A percentile compares a stretch with the other conserved stretches of the same genome.
phyloP scores from a whole-genome alignment of 805 yeast species.

The Debaryomyces castellii region DNA sequence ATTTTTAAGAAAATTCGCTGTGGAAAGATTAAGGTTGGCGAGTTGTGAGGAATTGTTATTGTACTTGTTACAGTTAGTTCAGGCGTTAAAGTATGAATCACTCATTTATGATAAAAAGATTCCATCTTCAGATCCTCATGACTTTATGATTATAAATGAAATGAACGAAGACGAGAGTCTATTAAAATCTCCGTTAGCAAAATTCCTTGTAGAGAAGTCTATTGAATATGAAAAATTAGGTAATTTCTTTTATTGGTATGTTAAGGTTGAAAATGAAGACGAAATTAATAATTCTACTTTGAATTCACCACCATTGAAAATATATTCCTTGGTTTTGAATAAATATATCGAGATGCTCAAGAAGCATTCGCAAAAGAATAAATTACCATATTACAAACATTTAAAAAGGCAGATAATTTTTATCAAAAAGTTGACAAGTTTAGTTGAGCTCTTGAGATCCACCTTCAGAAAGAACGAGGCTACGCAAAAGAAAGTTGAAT shows the following conservation, averaged over 20 bases:
- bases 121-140: slow-evolving; percentile 6
- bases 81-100: slow-evolving; percentile 81
- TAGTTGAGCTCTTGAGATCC: slow-evolving; percentile 62
- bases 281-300: slow-evolving; percentile 21
- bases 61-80: slow-evolving; percentile 85
- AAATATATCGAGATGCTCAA: slow-evolving; percentile 41
- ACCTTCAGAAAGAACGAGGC: slow-evolving; percentile 62
- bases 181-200: slow-evolving; percentile 61
- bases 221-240: slow-evolving; percentile 66
- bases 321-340: slow-evolving; percentile 36
- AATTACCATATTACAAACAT: slow-evolving; percentile 34
- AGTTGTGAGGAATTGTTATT: slow-evolving; percentile 76
- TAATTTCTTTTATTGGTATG: slow-evolving; percentile 86
- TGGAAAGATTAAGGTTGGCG: slow-evolving; percentile 75
- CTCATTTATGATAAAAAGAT: slow-evolving; percentile 19
- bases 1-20: slow-evolving; percentile 83
- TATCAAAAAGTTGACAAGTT: slow-evolving; percentile 59
- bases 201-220: slow-evolving; percentile 73
- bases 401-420: slow-evolving; percentile 66
- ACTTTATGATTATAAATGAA: slow-evolving; percentile 17
- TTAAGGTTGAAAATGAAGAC: slow-evolving; percentile 84
- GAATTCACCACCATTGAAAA: slow-evolving; percentile 15
- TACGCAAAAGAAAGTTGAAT: slow-evolving; percentile 72
- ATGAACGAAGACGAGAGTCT: slow-evolving; percentile 15
- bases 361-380: slow-evolving; percentile 23